A percentile compares a stretch with the other conserved stretches of the same genome.
Conservation (phyloP, 1,139 yeast species). For the Nadsonia starkeyi-henricii region DNA sequence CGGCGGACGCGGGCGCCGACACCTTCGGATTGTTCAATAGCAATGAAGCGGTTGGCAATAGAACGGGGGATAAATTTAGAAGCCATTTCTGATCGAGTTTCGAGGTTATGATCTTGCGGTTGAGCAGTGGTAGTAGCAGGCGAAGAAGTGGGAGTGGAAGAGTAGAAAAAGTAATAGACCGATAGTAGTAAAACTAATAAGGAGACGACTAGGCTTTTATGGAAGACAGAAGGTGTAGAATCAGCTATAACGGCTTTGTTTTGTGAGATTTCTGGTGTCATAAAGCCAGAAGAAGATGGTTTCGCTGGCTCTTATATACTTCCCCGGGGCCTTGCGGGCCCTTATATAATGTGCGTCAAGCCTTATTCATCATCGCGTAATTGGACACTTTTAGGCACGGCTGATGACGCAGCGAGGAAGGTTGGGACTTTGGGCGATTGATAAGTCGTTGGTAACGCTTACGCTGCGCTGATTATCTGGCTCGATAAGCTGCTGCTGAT, state of each 20-base stretch:
- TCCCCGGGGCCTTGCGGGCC: not conserved
- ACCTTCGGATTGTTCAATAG: constrained; percentile 72
- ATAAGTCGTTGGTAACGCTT: not conserved
- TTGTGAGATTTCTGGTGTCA: no score
- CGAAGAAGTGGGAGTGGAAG: not conserved
- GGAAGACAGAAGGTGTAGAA: not conserved
- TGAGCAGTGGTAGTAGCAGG: not conserved
- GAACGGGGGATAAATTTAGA: constrained; percentile 28
- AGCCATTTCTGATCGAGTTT: not conserved
- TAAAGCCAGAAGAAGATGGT: no score
- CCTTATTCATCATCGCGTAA: not conserved
- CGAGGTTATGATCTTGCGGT: not conserved
- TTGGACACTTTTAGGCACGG: not conserved
- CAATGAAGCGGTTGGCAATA: constrained; percentile 45
- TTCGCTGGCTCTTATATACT: not conserved
- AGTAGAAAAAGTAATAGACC: not conserved
- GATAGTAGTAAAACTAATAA: not conserved
- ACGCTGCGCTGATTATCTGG: no score
- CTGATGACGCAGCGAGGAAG: not conserved
- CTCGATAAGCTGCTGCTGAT: no score
- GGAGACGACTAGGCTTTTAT: not conserved
- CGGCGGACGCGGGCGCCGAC: constrained; percentile 78
- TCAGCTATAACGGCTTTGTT: not conserved
- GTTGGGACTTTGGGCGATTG: not conserved
- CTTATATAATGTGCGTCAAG: not conserved